A percentile compares a stretch with the other conserved stretches of the same genome.
Conservation (phyloP, 306 rosid genomes). For the Cyclanthera cordifolia region DNA sequence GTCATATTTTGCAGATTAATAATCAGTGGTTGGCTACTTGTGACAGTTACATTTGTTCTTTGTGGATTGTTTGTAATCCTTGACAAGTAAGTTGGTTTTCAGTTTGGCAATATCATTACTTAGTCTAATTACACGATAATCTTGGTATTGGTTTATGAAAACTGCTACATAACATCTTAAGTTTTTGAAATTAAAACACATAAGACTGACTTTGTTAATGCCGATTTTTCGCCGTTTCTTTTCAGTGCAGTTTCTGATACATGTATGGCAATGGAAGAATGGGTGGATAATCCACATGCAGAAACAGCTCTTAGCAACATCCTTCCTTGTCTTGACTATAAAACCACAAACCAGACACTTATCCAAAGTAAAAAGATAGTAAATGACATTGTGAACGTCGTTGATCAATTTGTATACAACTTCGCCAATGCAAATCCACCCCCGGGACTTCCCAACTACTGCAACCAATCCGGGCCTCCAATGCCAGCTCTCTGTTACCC, state of each 20-base stretch:
- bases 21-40: slow-evolving; percentile 86
- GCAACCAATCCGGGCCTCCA: slow-evolving; percentile 74
- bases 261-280: slow-evolving; percentile 81
- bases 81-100: slow-evolving; percentile 46
- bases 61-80: slow-evolving; percentile 83
- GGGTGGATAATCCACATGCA: slow-evolving; percentile 84
- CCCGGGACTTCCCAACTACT: slow-evolving; percentile 22
- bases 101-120: not conserved
- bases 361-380: slow-evolving; percentile 62
- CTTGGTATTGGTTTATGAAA: not conserved
- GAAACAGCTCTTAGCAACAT: slow-evolving; percentile 81
- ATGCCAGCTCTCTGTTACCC: slow-evolving; percentile 90
- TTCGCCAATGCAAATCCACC: slow-evolving; percentile 50
- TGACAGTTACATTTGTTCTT: slow-evolving; percentile 70
- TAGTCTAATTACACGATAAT: not conserved
- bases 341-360: slow-evolving; percentile 66
- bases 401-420: slow-evolving; percentile 47
- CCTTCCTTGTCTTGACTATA: slow-evolving; percentile 88
- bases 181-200: not conserved
- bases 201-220: not conserved
- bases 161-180: not conserved
- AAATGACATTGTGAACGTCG: slow-evolving; percentile 54
- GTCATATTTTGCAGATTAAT: slow-evolving; percentile 63
- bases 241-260: slow-evolving; percentile 74
- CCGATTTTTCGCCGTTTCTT: not conserved